Conservation (phyloP, 2,329 filamentous ascomycete genomes). For the Neopestalotiopsis clavispora region DNA sequence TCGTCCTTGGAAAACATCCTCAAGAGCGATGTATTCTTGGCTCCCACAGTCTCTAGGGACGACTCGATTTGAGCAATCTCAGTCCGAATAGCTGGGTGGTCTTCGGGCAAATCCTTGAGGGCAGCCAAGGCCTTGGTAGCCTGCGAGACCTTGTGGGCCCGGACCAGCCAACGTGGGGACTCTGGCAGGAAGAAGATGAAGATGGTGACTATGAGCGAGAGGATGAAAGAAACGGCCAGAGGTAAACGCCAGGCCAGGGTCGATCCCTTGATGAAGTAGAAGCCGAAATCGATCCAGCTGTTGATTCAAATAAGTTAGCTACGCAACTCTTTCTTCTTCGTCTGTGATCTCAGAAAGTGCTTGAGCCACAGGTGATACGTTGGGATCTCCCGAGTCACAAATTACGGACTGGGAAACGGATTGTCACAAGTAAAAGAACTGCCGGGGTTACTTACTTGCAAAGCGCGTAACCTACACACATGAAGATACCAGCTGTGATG, state of each 20-base stretch:
- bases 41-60: conserved; percentile 48
- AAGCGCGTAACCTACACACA: conserved; percentile 41
- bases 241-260: conserved; percentile 39
- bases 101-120: conserved; percentile 26
- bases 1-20: conserved; percentile 54
- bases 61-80: conserved; percentile 54
- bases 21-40: conserved; percentile 40
- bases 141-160: conserved; percentile 33
- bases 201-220: conserved; percentile 32
- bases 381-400: too few species aligned
- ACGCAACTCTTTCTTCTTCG: too few species aligned
- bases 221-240: conserved; percentile 36
- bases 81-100: conserved; percentile 30
- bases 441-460: conserved; percentile 29
- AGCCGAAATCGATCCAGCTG: conserved; percentile 50
- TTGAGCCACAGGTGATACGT: too few species aligned
- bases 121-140: conserved; percentile 36
- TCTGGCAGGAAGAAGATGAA: conserved; percentile 40
- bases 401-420: too few species aligned
- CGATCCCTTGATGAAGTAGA: conserved; percentile 35
- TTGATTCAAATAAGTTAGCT: too few species aligned
- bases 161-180: conserved; percentile 40
- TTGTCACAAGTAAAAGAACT: too few species aligned
- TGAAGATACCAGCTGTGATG: conserved; percentile 42
- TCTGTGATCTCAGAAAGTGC: too few species aligned